Base-by-base conservation (phyloP, 1,284 basidiomycete species). In the Cerioporus squamosus region DNA sequence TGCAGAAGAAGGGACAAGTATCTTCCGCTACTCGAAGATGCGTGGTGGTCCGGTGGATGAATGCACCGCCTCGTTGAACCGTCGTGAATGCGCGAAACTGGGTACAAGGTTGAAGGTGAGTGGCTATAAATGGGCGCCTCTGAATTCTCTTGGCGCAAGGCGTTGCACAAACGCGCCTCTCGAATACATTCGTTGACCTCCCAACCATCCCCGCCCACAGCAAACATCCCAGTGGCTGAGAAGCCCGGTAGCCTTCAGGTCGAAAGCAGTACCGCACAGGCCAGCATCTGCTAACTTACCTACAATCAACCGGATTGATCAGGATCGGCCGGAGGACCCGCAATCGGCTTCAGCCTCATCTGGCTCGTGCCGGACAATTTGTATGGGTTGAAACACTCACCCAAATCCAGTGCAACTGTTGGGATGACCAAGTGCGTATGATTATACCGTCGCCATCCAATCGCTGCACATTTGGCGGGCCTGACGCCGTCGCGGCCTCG, bases 281-380 rank as follows among this genome's bases (percentile, higher is more conserved):
- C 26, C 9, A 39, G 38, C 38, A 39, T 39, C 38, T 39, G 15
- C 18, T 15, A 17, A 39, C 38, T 9, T 39, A 18, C 15, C 38
- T 39, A 39, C 38, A 39, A 39, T 39, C 26, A 29, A 29, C 26
- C 9, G 26, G 26, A 5, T 29, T 29, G 44, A 57, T 53, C 45
- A 53, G 14, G 56, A 57, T 57, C 51, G 44, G 45, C 50, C 51
- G 47, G 40, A 55, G 57, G 44, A 44, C 53, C 44, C 49, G 48
- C 20, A 33, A 17, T 44, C 22, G 31, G 22, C 24, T 22, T 33
- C n/a, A 24, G 24, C 6, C 26, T 36, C 50, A 29, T 42, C 49
- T 45, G 36, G 26, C 26, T 29, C 9, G 26, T 29, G 26, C 26
- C 26, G 26, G 26, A 29, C 26, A 48, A 53, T 56, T 43, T 46